Base-by-base conservation (phyloP, 805 yeast genomes). In the Hemisphaericaspora nanyangensis region DNA sequence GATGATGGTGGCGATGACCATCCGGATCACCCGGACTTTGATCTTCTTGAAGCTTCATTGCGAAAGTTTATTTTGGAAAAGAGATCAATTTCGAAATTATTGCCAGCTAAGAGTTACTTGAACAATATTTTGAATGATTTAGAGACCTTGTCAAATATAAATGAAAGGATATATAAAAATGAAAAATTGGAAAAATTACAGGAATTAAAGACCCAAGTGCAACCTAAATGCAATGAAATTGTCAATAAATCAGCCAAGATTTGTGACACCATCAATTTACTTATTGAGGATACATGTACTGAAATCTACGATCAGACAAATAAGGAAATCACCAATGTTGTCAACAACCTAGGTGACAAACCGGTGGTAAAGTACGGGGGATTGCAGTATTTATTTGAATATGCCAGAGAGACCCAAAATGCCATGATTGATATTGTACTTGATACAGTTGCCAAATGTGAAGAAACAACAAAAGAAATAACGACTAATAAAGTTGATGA, bases 21-120 rank as follows among this genome's bases (percentile, higher is more conserved):
- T 17, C 58, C 67, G 34, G 35, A 29, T 2, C 66, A 75, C 36
- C 87, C 87, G 1, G 80, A 85, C 50, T 89, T 91, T 56, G 96
- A 87, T 51, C 79, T 76, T 35, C 66, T 93, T 40, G 98, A 93
- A 52, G 84, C 86, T 6, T 81, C 95, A 2, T 68, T 93, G 41
- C 75, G 97, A 38, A 80, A 81, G 47, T 93, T 93, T 58, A 81
- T 93, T 4, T 70, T 93, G 17, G 95, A 91, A 48, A 93, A 90
- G 52, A 76, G 99, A 52, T 80, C 96, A 0, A 60, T 85, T 8
- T 89, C 98, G 0, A 93, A 93, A 56, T 68, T 93, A 11, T 74
- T 87, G 26, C 99, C 99, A 0, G 98, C 96, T 0, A 88, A 89
- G 54, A 90, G 82, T n/a, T 93, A 85, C 51, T 63, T 91, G 20